Base-by-base conservation (phyloP, 2,329 filamentous ascomycete genomes). In the Conoideocrella luteorostrata region DNA sequence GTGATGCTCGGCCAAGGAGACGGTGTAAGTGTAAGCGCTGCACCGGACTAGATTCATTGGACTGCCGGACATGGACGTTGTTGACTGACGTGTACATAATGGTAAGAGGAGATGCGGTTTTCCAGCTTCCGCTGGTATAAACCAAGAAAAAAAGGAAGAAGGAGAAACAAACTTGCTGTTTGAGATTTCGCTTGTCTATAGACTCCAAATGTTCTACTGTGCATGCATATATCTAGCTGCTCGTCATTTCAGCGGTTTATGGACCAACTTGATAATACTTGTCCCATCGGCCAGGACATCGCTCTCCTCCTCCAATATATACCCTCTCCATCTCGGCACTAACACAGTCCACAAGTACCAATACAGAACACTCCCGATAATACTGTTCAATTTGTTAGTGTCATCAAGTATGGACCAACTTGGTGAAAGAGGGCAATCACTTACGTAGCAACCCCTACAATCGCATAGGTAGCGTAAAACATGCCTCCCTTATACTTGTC, bases 271-370 rank as follows among this genome's bases (percentile, higher is more conserved):
- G 1, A 78, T 86, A 41, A 88, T 72, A 2, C 70, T 74, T 1
- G 81, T 88, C 0, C 84, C 84, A 59, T 88, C 84, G 18, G 70
- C 68, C 17, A 88, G 60, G 0, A 79, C 65, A 29, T 75, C 74
- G 3, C 66, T 67, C 44, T 75, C 70, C 51, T 87, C 82, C 52
- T 84, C 79, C 2, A 88, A 61, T 12, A 58, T 71, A 55, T 85
- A 86, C 0, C 74, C 72, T 40, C 74, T 68, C 62, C 73, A 74
- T 33, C 61, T 65, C 2, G 85, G 84, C 20, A 87, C 56, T 1
- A 77, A 50, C 3, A 78, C 67, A 1, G 81, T 81, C 75, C 79
- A 84, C 2, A 84, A 48, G 49, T 77, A 80, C 85, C 84, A 88
- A 56, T 88, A 88, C 0, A 77, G 1, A 1, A 82, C 55, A 0